A percentile compares a stretch with the other conserved stretches of the same genome.
These are phyloP conservation scores for Trapa bicornis DNA, from an alignment of 345 rosid species.

Conservation along the genomic window DNA sequence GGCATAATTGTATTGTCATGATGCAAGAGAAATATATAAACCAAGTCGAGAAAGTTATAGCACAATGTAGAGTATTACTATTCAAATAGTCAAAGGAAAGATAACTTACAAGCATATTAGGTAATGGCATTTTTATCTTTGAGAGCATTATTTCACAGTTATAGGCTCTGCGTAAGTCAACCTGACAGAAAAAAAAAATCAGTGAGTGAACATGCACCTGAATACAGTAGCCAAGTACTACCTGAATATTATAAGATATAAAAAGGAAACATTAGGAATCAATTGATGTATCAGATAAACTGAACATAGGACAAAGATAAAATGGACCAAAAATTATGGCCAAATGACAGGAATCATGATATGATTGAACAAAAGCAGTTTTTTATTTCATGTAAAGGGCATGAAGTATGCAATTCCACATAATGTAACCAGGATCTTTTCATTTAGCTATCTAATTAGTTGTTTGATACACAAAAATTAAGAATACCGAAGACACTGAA, in stretches of 20 bases:
- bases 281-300: neutral
- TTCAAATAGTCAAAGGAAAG: constrained; percentile 8
- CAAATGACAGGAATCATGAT: neutral
- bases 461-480: neutral
- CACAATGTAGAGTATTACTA: neutral
- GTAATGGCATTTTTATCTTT: constrained; percentile 83
- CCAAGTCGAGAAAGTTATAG: neutral
- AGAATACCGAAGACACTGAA: neutral
- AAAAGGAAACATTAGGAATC: neutral
- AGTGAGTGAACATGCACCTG: constrained; percentile 9
- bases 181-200: constrained; percentile 32
- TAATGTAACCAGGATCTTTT: neutral
- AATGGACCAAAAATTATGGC: neutral
- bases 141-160: constrained; percentile 99
- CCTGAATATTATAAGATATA: neutral
- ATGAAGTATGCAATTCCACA: neutral
- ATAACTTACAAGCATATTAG: constrained; percentile 83
- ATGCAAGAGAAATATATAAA: neutral
- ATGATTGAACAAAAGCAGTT: neutral
- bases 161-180: constrained; percentile 93
- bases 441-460: neutral
- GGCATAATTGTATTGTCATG: neutral
- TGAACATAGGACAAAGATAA: neutral
- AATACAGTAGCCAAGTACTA: neutral
- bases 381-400: neutral